phyloP scores from a whole-genome alignment of 495 filamentous ascomycete species.

The Penicillium soppii region DNA sequence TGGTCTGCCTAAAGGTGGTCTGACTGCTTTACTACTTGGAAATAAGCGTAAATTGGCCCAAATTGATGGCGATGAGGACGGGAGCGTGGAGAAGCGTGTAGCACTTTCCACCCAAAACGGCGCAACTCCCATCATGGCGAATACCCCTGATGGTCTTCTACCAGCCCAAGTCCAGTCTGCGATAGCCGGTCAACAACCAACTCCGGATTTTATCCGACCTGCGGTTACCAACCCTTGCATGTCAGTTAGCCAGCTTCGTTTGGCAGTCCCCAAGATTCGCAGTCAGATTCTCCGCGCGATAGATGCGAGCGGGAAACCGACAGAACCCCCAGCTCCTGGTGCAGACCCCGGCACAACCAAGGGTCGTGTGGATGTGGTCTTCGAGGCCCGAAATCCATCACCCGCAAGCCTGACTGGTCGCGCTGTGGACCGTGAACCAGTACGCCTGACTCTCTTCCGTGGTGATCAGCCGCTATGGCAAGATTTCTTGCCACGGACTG shows the following conservation, averaged over 20 bases:
- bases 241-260: constrained; percentile 76
- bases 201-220: constrained; percentile 83
- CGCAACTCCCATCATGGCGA: constrained; percentile 70
- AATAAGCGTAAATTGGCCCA: constrained; percentile 84
- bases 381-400: constrained; percentile 73
- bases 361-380: constrained; percentile 59
- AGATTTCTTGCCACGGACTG: constrained; percentile 81
- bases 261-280: constrained; percentile 87
- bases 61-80: constrained; percentile 67
- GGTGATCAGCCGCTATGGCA: constrained; percentile 89
- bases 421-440: constrained; percentile 69
- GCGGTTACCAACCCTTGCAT: constrained; percentile 81
- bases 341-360: constrained; percentile 56
- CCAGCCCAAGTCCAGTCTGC: constrained; percentile 57
- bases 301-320: constrained; percentile 44
- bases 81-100: constrained; percentile 62
- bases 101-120: constrained; percentile 57
- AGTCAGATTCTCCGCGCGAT: constrained; percentile 66
- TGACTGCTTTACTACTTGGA: constrained; percentile 80
- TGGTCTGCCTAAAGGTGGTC: constrained; percentile 85
- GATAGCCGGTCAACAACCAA: constrained; percentile 61
- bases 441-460: constrained; percentile 75
- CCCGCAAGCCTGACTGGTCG: constrained; percentile 55
- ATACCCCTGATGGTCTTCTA: constrained; percentile 73
- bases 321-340: constrained; percentile 41